Evolutionary conservation across 2,329 filamentous ascomycete species (phyloP).

Genomic region (Dothideomycetes sp.): DNA sequence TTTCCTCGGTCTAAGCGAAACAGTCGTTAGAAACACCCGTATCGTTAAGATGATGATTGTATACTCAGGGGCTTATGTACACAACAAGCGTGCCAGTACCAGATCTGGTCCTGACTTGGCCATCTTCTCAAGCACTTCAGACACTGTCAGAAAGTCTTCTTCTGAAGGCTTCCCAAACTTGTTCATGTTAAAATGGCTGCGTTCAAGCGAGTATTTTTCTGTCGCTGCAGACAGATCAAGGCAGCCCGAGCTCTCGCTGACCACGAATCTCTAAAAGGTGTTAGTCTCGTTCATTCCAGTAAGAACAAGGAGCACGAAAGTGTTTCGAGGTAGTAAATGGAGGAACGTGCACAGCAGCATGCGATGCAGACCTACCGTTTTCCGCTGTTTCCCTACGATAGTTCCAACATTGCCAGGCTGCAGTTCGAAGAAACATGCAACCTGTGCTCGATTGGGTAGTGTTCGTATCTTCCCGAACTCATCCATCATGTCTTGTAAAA

Average conservation of each 20-base stretch:
- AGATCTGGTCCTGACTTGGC: background rate
- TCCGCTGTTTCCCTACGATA: background rate
- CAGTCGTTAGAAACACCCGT: background rate
- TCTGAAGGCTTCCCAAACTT: background rate
- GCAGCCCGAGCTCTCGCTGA: conserved; percentile 1
- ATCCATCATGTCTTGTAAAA: background rate
- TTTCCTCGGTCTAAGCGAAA: background rate
- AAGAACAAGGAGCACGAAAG: too few species aligned
- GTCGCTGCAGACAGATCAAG: background rate
- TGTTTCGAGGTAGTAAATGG: too few species aligned
- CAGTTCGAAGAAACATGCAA: background rate
- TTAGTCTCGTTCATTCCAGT: background rate
- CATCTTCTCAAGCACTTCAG: background rate
- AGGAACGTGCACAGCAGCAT: too few species aligned
- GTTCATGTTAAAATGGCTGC: conserved; percentile 1
- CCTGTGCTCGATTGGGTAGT: background rate
- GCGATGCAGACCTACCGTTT: background rate
- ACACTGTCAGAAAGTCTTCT: background rate
- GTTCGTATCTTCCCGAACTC: background rate
- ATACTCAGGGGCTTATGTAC: too few species aligned
- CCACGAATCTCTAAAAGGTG: background rate
- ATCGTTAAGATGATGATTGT: too few species aligned
- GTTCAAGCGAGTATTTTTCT: background rate
- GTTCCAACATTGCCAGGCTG: background rate
- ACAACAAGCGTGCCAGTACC: background rate